Percentiles rank a stretch among this genome's conserved stretches.
phyloP scores from a whole-genome alignment of 1,284 basidiomycete genomes.

The Rhodotorula sp. region DNA sequence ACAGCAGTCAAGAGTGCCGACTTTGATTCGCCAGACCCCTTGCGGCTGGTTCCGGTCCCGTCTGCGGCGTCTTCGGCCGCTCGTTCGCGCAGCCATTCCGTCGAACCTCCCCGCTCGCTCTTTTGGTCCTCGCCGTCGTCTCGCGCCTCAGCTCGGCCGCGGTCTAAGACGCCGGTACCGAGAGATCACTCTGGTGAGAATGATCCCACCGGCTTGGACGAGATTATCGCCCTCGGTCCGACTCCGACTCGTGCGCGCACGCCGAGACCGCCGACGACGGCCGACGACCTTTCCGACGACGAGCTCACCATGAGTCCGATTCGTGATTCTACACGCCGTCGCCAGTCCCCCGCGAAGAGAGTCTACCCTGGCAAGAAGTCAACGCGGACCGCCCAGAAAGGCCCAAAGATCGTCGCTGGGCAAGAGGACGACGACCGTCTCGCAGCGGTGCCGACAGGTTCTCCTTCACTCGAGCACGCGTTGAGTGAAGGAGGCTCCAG shows the following conservation, averaged over 20 bases:
- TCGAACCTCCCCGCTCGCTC: background rate
- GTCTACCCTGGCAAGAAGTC: no score
- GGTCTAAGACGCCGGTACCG: background rate
- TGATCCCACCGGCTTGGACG: background rate
- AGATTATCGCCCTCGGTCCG: background rate
- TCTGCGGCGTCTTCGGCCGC: slow-evolving; percentile 3
- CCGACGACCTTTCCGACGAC: background rate
- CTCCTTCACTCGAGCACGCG: no score
- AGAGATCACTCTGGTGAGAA: background rate
- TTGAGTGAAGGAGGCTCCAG: no score
- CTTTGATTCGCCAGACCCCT: slow-evolving; percentile 17
- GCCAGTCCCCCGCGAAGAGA: background rate
- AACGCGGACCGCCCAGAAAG: no score
- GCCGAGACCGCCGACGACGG: background rate
- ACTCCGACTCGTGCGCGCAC: background rate
- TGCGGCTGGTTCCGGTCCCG: slow-evolving; percentile 2
- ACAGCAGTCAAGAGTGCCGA: background rate
- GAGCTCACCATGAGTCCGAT: background rate
- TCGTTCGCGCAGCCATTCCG: background rate
- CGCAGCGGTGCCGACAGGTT: no score
- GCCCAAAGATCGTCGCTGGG: no score
- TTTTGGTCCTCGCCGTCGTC: slow-evolving; percentile 1
- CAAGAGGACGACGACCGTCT: no score
- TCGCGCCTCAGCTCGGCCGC: background rate
- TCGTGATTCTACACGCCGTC: background rate